These are phyloP conservation scores for Mortierella polycephala DNA, from an alignment of 371 early-diverging fungal genomes.

Conservation along the genomic window DNA sequence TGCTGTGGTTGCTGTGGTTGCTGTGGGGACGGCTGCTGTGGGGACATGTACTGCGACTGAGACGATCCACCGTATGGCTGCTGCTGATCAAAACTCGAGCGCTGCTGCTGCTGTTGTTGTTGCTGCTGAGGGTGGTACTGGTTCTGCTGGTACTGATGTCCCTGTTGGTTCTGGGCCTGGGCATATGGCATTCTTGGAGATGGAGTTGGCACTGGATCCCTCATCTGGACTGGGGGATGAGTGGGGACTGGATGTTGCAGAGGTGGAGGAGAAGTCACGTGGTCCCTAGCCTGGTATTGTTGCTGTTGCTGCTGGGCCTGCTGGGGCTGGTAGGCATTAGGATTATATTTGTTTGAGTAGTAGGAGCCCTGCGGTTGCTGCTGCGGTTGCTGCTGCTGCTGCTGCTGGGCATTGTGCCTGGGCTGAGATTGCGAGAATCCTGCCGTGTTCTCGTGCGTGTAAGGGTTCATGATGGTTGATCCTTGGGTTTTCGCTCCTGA, in stretches of 20 bases:
- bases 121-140: slow-evolving; percentile 57
- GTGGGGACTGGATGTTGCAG: slow-evolving; percentile 76
- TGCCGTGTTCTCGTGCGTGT: slow-evolving; percentile 24
- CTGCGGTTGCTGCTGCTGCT: slow-evolving; percentile 25
- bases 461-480: slow-evolving; percentile 38
- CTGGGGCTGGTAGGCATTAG: slow-evolving; percentile 48
- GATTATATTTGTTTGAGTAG: slow-evolving; percentile 48
- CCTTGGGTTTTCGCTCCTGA: too few relatives aligned
- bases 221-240: slow-evolving; percentile 74
- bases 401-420: slow-evolving; percentile 37
- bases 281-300: slow-evolving; percentile 25
- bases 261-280: slow-evolving; percentile 69
- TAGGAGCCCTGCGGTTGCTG: slow-evolving; percentile 27
- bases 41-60: slow-evolving; percentile 48
- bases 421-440: slow-evolving; percentile 44
- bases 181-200: slow-evolving; percentile 58
- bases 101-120: slow-evolving; percentile 52
- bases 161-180: slow-evolving; percentile 37
- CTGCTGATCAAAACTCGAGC: slow-evolving; percentile 51
- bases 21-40: slow-evolving; percentile 47
- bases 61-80: slow-evolving; percentile 51
- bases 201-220: slow-evolving; percentile 61
- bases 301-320: slow-evolving; percentile 20
- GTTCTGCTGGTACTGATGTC: slow-evolving; percentile 43
- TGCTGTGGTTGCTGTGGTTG: slow-evolving; percentile 48